These are phyloP conservation scores for Pythium volutum DNA, from an alignment of 352 stramenopile genomes.

Conservation along the genomic window DNA sequence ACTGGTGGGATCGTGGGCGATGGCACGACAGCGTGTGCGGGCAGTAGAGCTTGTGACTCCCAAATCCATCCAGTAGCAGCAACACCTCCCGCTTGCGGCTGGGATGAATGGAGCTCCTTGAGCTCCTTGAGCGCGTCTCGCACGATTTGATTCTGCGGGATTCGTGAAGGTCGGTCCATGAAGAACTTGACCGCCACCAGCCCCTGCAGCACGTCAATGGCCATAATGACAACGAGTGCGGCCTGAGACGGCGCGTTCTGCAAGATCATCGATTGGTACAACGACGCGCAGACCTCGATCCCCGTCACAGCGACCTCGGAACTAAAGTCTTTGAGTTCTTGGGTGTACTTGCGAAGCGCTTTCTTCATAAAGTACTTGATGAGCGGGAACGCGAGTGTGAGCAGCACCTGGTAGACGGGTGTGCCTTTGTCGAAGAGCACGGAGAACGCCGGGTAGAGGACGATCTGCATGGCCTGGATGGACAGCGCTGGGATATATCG, in stretches of 20 bases:
- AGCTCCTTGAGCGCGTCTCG: not conserved
- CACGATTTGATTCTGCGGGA: conserved; percentile 9
- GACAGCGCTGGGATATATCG: conserved; percentile 4
- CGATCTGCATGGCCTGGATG: conserved; percentile 15
- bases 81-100: not conserved
- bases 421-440: conserved; percentile 23
- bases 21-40: not conserved
- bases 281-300: conserved; percentile 23
- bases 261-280: conserved; percentile 30
- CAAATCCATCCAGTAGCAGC: not conserved
- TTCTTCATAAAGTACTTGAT: conserved; percentile 24
- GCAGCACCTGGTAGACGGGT: conserved; percentile 3
- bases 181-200: conserved; percentile 23
- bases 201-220: conserved; percentile 18
- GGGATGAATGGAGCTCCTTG: not conserved
- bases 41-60: not conserved
- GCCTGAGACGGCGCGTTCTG: conserved; percentile 17
- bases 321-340: conserved; percentile 10
- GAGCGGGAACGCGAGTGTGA: conserved; percentile 21
- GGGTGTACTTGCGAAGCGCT: not conserved
- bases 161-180: conserved; percentile 16
- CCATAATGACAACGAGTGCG: conserved; percentile 22
- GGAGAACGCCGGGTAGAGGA: conserved; percentile 24
- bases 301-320: conserved; percentile 17
- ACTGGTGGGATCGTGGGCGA: not conserved